A percentile compares a stretch with the other conserved stretches of the same genome.
Conservation (phyloP, 202 grass and related monocot genomes). For the Eragrostis tef region DNA sequence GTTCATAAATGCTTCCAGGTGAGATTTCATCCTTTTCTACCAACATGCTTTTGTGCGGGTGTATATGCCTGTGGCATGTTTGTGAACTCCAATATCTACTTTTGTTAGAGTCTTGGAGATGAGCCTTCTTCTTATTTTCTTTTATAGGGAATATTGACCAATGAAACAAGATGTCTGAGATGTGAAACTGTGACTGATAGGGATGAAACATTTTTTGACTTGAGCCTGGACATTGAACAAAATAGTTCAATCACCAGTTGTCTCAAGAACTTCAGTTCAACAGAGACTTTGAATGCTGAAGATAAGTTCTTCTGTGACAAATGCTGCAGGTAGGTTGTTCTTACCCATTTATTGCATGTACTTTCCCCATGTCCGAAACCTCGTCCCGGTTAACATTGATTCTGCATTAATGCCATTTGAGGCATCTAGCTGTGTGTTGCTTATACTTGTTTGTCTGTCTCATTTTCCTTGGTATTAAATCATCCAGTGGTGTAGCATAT, state of each 20-base stretch:
- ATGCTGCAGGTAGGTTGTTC: slow-evolving; percentile 75
- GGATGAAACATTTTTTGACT: slow-evolving; percentile 93
- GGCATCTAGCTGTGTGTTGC: slow-evolving; percentile 7
- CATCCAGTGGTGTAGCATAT: slow-evolving; percentile 8
- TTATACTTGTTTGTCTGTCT: slow-evolving; percentile 1
- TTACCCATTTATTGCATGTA: slow-evolving; percentile 28
- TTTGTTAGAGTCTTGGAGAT: slow-evolving; percentile 14
- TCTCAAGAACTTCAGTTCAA: slow-evolving; percentile 97
- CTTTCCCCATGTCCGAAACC: neutral
- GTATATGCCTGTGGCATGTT: neutral
- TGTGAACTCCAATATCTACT: slow-evolving; percentile 25
- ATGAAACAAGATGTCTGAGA: slow-evolving; percentile 90
- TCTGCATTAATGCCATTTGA: slow-evolving; percentile 13
- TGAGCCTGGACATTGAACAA: slow-evolving; percentile 96
- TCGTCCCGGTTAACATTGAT: slow-evolving; percentile 20
- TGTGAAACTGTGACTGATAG: slow-evolving; percentile 94
- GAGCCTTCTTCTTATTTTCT: slow-evolving; percentile 33
- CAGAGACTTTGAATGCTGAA: slow-evolving; percentile 93
- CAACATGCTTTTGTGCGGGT: neutral
- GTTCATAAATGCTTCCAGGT: slow-evolving; percentile 98
- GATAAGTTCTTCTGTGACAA: slow-evolving; percentile 99
- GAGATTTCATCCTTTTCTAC: slow-evolving; percentile 35
- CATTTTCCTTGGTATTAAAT: neutral
- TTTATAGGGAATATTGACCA: slow-evolving; percentile 87
- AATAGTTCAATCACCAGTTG: slow-evolving; percentile 98